These are phyloP conservation scores for Citrus medica DNA, from an alignment of 345 rosid genomes.

Conservation along the genomic window DNA sequence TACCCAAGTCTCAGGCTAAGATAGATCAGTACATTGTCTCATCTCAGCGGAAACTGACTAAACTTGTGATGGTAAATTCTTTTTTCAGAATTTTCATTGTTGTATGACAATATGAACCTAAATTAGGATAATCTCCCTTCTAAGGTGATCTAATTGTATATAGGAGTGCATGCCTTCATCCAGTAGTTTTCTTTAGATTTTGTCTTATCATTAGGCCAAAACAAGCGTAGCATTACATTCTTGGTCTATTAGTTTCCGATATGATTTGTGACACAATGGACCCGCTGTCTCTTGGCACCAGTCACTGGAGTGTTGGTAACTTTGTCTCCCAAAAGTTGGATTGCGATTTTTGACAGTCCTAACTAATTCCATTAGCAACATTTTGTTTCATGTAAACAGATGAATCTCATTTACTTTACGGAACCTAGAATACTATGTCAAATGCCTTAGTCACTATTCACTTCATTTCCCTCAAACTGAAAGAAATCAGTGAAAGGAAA, in stretches of 20 bases:
- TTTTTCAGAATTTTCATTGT: background rate
- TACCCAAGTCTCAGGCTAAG: constrained; percentile 80
- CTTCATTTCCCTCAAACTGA: background rate
- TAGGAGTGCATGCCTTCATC: background rate
- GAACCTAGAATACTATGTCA: background rate
- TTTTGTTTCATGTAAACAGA: background rate
- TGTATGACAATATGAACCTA: background rate
- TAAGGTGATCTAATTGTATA: background rate
- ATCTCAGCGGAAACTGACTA: constrained; percentile 70
- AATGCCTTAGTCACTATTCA: background rate
- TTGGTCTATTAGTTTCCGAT: background rate
- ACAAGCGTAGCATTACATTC: background rate
- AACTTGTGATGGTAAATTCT: constrained; percentile 82
- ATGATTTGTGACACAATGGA: background rate
- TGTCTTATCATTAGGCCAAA: background rate
- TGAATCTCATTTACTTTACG: background rate
- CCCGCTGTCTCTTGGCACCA: background rate
- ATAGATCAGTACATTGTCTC: constrained; percentile 75
- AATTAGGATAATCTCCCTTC: background rate
- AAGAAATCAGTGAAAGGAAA: background rate
- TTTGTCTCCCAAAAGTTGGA: background rate
- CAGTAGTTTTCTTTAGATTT: constrained; percentile 1
- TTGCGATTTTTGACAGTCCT: background rate
- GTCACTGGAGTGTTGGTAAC: background rate
- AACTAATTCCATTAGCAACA: background rate